Evolutionary conservation across 495 filamentous ascomycete species (phyloP), one percentile per base, ranked within the genome.

Genomic region (Chaetomium fimeti): DNA sequence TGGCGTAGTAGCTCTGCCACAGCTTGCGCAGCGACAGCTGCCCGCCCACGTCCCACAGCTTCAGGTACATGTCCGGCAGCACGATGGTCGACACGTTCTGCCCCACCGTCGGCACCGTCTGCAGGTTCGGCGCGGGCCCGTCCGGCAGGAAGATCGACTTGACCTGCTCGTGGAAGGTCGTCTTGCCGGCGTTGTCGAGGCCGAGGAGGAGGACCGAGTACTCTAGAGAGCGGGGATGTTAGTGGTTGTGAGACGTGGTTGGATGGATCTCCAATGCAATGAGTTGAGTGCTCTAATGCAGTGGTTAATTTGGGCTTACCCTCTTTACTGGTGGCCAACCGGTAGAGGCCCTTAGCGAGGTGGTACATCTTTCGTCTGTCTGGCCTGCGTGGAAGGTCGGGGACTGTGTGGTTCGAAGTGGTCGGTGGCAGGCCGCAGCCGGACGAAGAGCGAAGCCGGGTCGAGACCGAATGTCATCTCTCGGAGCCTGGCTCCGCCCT

Each of bases 131-230:
- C 59, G 84, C 75, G 61, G 85, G 81, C 69, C 83, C 81, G 62
- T 84, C 83, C 42, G 89, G 86, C 61, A 88, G 83, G 79, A 89
- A 96, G 70, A 93, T 81, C 45, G 91, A 84, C 79, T 97, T 97
- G 72, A 97, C 89, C 73, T 97, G 91, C 66, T 94, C 91, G 76
- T 97, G 92, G 74, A 98, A 92, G 16, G 94, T 98, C 42, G 94
- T 98, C 81, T 98, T 98, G 76, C 94, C 94, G 58, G 94, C 94
- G 71, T 97, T 97, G 79, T 98, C 94, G 73, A 98, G 89, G 58
- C 94, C 94, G 67, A 98, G 90, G 56, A 98, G 90, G 64, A 98
- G 88, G 69, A 98, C 90, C 40, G 94, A 97, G 82, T 97, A 98
- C 82, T 98, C 94, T 93, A 9, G 45, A n/a, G 16, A n/a, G 45